Evolutionary conservation across 1,284 basidiomycete genomes (phyloP), one percentile per base, ranked within the genome.

Genomic region (Laetiporus sulphureus): DNA sequence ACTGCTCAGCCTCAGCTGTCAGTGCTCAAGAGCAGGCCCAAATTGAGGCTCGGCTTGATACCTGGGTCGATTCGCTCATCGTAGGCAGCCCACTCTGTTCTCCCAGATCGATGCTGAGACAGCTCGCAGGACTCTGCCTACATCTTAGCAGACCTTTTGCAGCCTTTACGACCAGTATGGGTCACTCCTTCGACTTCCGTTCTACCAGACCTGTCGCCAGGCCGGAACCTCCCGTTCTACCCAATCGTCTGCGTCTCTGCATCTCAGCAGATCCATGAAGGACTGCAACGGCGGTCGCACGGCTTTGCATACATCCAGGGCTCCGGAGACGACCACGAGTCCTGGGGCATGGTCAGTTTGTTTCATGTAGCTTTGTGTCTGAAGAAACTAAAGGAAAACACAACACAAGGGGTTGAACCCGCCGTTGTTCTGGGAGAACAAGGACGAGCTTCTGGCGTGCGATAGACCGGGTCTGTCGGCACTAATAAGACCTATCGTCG

Each of bases 321-420:
- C 2, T 87, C 86, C 0, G 91, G 90, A 0, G 90, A 93, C 54
- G 91, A 93, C 54, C 89, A 93, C 54, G 91, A 93, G 57, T 66
- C 83, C 6, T 93, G 90, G 90, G 77, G 84, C 30, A 75, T 75
- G 76, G 85, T 84, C 32, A 29, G 71, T 58, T 7, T 27, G 7
- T n/a, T n/a, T n/a, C n/a, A n/a, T n/a, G n/a, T n/a, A n/a, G n/a
- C n/a, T n/a, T n/a, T n/a, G n/a, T n/a, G n/a, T n/a, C n/a, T n/a
- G n/a, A n/a, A n/a, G n/a, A n/a, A n/a, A n/a, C n/a, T n/a, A n/a
- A n/a, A n/a, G n/a, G n/a, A n/a, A 8, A 6, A 30, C 20, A 13
- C 3, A 6, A 16, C 3, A 27, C 2, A 51, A 83, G 73, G 88
- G 87, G 1, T 64, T 93, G 41, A 85, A 80, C 0, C 87, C 91